These are phyloP conservation scores for Podaxis sp. DNA, from an alignment of 768 basidiomycete genomes.

Conservation along the genomic window DNA sequence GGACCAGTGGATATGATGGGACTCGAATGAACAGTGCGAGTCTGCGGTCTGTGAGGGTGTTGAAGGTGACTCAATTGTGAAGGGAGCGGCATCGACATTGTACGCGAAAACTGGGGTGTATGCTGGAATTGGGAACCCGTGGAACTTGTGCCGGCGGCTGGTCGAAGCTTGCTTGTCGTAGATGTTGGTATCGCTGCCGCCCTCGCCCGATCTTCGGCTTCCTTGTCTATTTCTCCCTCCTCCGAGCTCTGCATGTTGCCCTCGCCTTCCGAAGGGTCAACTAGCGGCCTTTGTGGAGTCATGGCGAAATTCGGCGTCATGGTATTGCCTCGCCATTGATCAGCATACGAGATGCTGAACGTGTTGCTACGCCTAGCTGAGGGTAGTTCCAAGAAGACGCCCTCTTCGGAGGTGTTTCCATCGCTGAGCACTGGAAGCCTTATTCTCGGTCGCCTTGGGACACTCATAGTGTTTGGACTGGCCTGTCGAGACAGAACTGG, in stretches of 20 bases:
- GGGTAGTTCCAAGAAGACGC: slow-evolving; percentile 42
- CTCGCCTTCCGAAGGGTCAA: slow-evolving; percentile 12
- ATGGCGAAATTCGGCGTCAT: slow-evolving; percentile 23
- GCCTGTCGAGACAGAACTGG: slow-evolving; percentile 2
- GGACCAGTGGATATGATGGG: slow-evolving; percentile 22
- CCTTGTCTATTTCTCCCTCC: slow-evolving; percentile 11
- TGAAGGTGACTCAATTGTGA: slow-evolving; percentile 74
- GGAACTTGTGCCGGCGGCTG: slow-evolving; percentile 22
- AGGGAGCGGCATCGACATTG: slow-evolving; percentile 79
- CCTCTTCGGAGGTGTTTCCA: slow-evolving; percentile 31
- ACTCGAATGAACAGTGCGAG: slow-evolving; percentile 19
- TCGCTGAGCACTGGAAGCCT: slow-evolving; percentile 27
- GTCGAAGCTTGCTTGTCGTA: background rate
- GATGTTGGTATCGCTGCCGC: background rate
- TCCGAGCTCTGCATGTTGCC: slow-evolving; percentile 7
- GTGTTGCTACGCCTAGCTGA: slow-evolving; percentile 41
- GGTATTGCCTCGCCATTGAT: slow-evolving; percentile 22
- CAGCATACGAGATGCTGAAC: slow-evolving; percentile 61
- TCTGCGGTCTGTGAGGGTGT: slow-evolving; percentile 55
- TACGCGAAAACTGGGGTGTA: slow-evolving; percentile 65
- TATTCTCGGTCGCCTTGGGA: slow-evolving; percentile 45
- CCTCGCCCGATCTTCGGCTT: slow-evolving; percentile 6
- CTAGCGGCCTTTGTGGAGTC: background rate
- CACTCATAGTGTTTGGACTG: slow-evolving; percentile 27
- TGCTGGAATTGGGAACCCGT: slow-evolving; percentile 18